Evolutionary conservation across 1,139 yeast species (phyloP).

Genomic region (Pichia sp.): DNA sequence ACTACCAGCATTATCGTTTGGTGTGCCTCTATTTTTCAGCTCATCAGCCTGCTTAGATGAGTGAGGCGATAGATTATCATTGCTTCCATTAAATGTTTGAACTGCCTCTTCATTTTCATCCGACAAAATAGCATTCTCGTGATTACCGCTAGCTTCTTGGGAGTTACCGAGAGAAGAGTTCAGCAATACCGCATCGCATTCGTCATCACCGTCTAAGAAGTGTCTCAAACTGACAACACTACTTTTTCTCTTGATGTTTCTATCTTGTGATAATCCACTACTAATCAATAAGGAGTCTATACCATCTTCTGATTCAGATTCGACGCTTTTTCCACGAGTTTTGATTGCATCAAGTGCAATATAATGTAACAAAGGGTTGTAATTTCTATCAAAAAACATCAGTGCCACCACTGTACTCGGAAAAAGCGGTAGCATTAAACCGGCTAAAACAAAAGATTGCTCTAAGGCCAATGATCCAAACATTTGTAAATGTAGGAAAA

Average conservation of each 20-base stretch:
- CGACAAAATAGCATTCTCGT: constrained; percentile 1
- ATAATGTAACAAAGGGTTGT: constrained; percentile 54
- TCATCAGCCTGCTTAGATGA: background rate
- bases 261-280: constrained; percentile 5
- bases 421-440: constrained; percentile 49
- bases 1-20: constrained; percentile 2
- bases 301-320: constrained; percentile 19
- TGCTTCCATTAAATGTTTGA: background rate
- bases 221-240: constrained; percentile 16
- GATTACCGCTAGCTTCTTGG: background rate
- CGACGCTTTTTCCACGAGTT: constrained; percentile 31
- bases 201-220: constrained; percentile 18
- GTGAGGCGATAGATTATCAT: background rate
- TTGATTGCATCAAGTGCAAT: constrained; percentile 62
- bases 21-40: background rate
- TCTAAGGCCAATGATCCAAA: constrained; percentile 65
- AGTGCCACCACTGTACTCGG: constrained; percentile 45
- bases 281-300: constrained; percentile 9
- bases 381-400: constrained; percentile 57
- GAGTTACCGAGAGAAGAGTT: constrained; percentile 3
- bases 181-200: constrained; percentile 18
- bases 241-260: constrained; percentile 10
- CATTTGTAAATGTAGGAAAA: constrained; percentile 62
- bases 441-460: constrained; percentile 51
- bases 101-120: background rate